Evolutionary conservation across 2,329 filamentous ascomycete species (phyloP), one percentile per base, ranked within the genome.

Genomic region (Ophiobolus disseminans): DNA sequence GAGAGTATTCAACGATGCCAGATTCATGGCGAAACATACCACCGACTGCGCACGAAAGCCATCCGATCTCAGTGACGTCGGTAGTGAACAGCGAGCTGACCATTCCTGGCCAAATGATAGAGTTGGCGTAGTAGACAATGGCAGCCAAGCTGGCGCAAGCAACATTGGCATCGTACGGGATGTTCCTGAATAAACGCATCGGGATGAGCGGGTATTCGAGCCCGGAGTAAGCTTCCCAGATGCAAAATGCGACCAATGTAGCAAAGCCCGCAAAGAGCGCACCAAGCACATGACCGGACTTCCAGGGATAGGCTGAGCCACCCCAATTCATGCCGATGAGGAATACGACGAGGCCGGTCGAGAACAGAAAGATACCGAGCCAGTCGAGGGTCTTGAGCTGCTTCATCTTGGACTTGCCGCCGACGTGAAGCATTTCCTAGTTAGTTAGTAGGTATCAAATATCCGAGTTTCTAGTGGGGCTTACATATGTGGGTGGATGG

Each of bases 251-350:
- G 31, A 70, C 64, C 16, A 74, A 49, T 10, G 63, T 64, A 13
- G 60, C 57, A 39, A 69, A 61, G 1, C 72, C 73, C 20, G 58
- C 57, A 28, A 73, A 60, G 3, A 74, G 50, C 2, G 73, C 65
- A 3, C 71, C 67, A 5, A 73, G 63, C 2, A 72, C 71, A 19
- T 70, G 66, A 9, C 58, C 65, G 17, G 61, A 66, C 28, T 59
- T 58, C 73, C 73, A 75, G 3, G 69, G 58, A 47, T 70, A 73
- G 17, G 60, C 50, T 2, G 55, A 62, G n/a, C 72, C 72, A 7
- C 71, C 72, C 70, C 69, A 79, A 19, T 75, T 77, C 44, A 80
- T 66, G 4, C 77, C 78, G 53, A 80, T 75, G 7, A 80, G 64
- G 45, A 80, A 73, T 0, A 80, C 63, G 4, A 74, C 75, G 2